Conservation (phyloP, 2,329 filamentous ascomycete genomes). For the Diplodia mutila region DNA sequence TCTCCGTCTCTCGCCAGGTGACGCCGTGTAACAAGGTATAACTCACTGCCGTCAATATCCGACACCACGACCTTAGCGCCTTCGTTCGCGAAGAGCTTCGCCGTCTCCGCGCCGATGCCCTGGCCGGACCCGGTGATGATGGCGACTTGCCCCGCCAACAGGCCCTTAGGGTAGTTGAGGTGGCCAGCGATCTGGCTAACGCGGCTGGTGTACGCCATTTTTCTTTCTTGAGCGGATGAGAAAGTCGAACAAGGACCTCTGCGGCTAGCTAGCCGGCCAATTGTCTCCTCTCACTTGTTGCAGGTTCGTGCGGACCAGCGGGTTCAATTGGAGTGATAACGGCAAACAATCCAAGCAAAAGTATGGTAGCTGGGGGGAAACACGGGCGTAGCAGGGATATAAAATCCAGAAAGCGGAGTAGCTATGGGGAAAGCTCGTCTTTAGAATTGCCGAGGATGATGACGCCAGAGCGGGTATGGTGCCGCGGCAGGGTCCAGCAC, state of each 20-base stretch:
- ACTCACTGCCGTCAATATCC: conserved; percentile 74
- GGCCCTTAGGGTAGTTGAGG: conserved; percentile 79
- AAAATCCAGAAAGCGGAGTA: conserved; percentile 11
- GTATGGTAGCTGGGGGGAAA: background rate
- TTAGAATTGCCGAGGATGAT: conserved; percentile 16
- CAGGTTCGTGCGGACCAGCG: background rate
- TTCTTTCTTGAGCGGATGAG: too few relatives aligned
- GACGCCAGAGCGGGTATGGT: background rate
- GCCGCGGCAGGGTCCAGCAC: conserved; percentile 10
- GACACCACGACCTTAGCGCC: conserved; percentile 82
- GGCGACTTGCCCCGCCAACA: conserved; percentile 78
- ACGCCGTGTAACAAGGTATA: too few relatives aligned
- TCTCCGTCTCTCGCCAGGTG: background rate
- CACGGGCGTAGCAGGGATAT: background rate
- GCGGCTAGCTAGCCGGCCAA: too few relatives aligned
- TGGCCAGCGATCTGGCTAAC: conserved; percentile 74
- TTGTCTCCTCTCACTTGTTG: background rate
- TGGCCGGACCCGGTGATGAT: conserved; percentile 88
- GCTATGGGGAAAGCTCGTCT: background rate
- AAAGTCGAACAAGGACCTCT: background rate
- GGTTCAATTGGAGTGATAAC: background rate
- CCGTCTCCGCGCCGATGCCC: conserved; percentile 85
- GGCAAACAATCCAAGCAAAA: background rate
- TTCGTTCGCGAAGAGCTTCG: conserved; percentile 82
- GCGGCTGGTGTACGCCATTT: conserved; percentile 49